phyloP scores from a whole-genome alignment of 2,329 filamentous ascomycete species.

The Epicoccum sorghinum region DNA sequence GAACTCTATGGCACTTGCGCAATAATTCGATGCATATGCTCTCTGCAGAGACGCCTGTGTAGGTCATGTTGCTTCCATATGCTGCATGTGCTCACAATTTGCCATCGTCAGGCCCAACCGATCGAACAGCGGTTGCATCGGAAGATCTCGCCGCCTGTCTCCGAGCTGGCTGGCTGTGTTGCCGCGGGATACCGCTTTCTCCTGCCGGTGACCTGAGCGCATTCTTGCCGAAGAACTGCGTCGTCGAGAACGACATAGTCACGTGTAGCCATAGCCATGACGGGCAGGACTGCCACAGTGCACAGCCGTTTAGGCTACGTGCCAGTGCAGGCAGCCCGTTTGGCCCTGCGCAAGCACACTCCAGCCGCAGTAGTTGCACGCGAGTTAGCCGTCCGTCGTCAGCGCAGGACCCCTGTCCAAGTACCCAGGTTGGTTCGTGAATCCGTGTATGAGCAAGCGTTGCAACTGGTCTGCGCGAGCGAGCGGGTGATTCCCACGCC shows the following conservation, averaged over 20 bases:
- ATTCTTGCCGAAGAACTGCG: slow-evolving; percentile 3
- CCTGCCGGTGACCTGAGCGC: slow-evolving; percentile 6
- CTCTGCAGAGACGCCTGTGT: no score
- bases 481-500: slow-evolving; percentile 8
- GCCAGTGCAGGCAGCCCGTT: slow-evolving; percentile 5
- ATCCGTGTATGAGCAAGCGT: slow-evolving; percentile 12
- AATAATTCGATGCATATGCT: neutral
- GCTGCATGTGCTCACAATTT: neutral
- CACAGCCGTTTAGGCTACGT: neutral
- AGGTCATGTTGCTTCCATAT: neutral
- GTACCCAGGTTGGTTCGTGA: slow-evolving; percentile 11
- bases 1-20: neutral
- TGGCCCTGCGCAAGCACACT: slow-evolving; percentile 6
- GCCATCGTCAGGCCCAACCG: neutral
- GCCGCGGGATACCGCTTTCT: slow-evolving; percentile 13
- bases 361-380: slow-evolving; percentile 5
- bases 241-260: neutral
- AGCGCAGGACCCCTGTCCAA: slow-evolving; percentile 14
- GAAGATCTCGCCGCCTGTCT: slow-evolving; percentile 13
- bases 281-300: neutral
- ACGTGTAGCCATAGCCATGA: neutral
- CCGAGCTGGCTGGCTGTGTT: slow-evolving; percentile 2
- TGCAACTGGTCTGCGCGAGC: slow-evolving; percentile 10
- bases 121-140: neutral
- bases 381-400: slow-evolving; percentile 11